Evolutionary conservation across 176 grass and related monocot species (phyloP).

Genomic region (Melocanna baccifera): DNA sequence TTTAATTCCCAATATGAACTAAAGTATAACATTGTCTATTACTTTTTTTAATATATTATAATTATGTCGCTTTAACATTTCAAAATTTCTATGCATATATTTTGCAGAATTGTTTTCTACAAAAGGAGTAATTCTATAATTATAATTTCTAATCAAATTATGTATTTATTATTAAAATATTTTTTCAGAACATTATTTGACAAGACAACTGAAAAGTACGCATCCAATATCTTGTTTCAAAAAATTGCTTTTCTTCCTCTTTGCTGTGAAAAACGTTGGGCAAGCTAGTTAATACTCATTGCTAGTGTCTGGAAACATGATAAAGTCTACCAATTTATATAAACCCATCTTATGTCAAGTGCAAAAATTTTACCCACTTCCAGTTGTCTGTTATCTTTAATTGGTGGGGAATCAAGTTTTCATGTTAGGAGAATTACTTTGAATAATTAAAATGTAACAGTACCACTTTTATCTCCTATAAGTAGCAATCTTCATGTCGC

Average conservation of each 20-base stretch:
- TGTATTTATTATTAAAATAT: too few relatives aligned
- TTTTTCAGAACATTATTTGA: background rate
- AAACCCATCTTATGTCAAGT: background rate
- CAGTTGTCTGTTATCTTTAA: slow-evolving; percentile 27
- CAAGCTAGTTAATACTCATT: background rate
- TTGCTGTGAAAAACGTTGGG: background rate
- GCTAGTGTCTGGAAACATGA: background rate
- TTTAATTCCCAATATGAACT: too few relatives aligned
- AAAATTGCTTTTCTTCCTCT: background rate
- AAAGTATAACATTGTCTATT: too few relatives aligned
- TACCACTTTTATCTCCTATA: slow-evolving; percentile 31
- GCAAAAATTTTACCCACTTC: slow-evolving; percentile 11
- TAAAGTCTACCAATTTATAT: background rate
- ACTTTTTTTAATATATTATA: too few relatives aligned
- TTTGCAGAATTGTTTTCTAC: too few relatives aligned
- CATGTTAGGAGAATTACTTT: background rate
- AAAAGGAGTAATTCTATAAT: too few relatives aligned
- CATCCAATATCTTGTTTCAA: background rate
- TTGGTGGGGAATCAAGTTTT: slow-evolving; percentile 32
- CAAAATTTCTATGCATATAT: too few relatives aligned
- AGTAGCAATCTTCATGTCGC: background rate
- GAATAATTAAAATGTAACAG: slow-evolving; percentile 4
- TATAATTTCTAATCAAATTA: background rate
- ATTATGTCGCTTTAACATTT: too few relatives aligned
- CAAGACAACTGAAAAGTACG: background rate